Base-by-base conservation (phyloP, 2,329 filamentous ascomycete genomes). In the Penicillium sp. region DNA sequence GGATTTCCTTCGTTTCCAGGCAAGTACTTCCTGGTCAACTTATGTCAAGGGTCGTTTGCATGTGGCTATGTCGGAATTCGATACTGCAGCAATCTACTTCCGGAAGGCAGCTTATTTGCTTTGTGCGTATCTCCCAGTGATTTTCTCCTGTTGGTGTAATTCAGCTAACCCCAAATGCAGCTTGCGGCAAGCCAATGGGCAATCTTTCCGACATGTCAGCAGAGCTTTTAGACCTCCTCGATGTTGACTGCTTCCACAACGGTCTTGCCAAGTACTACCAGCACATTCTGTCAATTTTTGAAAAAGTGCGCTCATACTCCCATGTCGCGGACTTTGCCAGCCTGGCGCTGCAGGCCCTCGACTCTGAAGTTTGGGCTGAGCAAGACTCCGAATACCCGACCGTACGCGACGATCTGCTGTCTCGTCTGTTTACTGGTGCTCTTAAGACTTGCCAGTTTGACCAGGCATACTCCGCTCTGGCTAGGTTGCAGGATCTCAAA, bases 41-140 rank as follows among this genome's bases (percentile, higher is more conserved):
- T 99, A 99, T 70, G 83, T 97, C 5, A 91, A 93, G 73, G 94
- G 90, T 2, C 87, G 94, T 31, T 82, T 96, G 49, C 84, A 86
- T 63, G 79, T 97, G 35, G 86, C 87, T 6, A 83, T 88, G 62
- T 88, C 88, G 54, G 89, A 96, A 69, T 87, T 87, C 71, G 84
- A 85, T 57, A 81, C 85, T 40, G 93, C 94, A 54, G 85, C 90
- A 29, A 78, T 84, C 29, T 85, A 86, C 69, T 97, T 99, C 75
- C 87, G 87, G 65, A 93, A 89, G 71, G 90, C 92, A 59, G 90
- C 91, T 21, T 89, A 90, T 67, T 88, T 89, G 56, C 85, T 96
- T 74, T 88, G 91, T 93, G 84, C 79, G 88, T 82, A n/a, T 54
- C 25, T 21, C 38, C 27, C 27, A n/a, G n/a, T 12, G 9, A 15